Percentiles rank a stretch among this genome's conserved stretches.
Conservation (phyloP, 148 eudicot genomes). For the Rhododendron kiyosumense region DNA sequence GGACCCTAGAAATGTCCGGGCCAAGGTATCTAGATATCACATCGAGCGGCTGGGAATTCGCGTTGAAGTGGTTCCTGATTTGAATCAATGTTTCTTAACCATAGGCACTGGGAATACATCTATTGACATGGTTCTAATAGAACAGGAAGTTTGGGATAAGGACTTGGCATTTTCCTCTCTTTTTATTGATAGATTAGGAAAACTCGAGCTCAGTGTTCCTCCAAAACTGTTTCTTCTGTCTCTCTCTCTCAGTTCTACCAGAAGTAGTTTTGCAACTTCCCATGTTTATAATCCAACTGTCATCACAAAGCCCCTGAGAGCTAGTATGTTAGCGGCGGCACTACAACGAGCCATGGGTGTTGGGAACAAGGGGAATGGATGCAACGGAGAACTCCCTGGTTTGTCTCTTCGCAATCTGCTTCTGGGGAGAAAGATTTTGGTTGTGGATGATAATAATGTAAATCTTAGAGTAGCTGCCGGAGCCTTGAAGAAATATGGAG, state of each 20-base stretch:
- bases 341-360: constrained; percentile 77
- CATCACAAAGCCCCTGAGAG: constrained; percentile 78
- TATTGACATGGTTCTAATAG: constrained; percentile 58
- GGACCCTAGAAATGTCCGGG: constrained; percentile 67
- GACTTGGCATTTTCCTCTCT: constrained; percentile 29
- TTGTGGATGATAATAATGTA: constrained; percentile 82
- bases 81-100: constrained; percentile 33
- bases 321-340: constrained; percentile 82
- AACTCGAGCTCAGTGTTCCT: constrained; percentile 17
- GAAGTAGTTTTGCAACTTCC: constrained; percentile 19
- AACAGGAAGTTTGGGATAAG: constrained; percentile 76
- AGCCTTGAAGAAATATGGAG: constrained; percentile 87
- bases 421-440: constrained; percentile 71
- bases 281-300: constrained; percentile 41
- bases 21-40: constrained; percentile 74
- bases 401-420: constrained; percentile 57
- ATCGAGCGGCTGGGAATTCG: constrained; percentile 69
- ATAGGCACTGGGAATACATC: constrained; percentile 26
- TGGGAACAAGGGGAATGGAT: constrained; percentile 48
- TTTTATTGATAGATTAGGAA: constrained; percentile 31
- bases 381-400: constrained; percentile 42
- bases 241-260: constrained; percentile 33
- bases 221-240: constrained; percentile 65
- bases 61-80: constrained; percentile 52
- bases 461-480: constrained; percentile 91